A percentile compares a stretch with the other conserved stretches of the same genome.
These are phyloP conservation scores for Capronia americana DNA, from an alignment of 2,329 filamentous ascomycete species.

Conservation along the genomic window DNA sequence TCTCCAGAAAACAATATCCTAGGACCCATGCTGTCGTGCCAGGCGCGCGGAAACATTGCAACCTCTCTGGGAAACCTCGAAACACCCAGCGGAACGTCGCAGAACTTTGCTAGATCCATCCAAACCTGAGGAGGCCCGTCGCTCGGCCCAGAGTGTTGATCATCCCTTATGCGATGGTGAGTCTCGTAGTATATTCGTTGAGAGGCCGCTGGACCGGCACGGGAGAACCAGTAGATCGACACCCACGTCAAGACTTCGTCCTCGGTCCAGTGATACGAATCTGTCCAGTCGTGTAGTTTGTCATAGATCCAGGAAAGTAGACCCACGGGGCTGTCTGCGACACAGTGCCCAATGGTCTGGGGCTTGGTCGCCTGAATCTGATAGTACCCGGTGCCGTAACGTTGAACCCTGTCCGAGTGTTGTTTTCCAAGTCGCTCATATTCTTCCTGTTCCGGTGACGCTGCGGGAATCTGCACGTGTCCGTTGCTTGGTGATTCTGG, in stretches of 20 bases:
- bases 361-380: slow-evolving; percentile 69
- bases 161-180: slow-evolving; percentile 45
- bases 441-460: slow-evolving; percentile 59
- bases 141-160: background rate
- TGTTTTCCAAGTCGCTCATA: slow-evolving; percentile 60
- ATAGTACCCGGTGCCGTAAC: slow-evolving; percentile 24
- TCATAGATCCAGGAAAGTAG: slow-evolving; percentile 81
- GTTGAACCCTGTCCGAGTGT: slow-evolving; percentile 62
- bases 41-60: slow-evolving; percentile 55
- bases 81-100: slow-evolving; percentile 58
- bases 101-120: too few species aligned
- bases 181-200: slow-evolving; percentile 71
- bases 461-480: slow-evolving; percentile 60
- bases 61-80: slow-evolving; percentile 60
- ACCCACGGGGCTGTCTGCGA: slow-evolving; percentile 72
- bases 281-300: slow-evolving; percentile 78
- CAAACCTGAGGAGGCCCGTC: slow-evolving; percentile 4
- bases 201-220: slow-evolving; percentile 70
- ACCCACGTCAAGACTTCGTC: slow-evolving; percentile 79
- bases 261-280: slow-evolving; percentile 74
- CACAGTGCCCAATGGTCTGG: slow-evolving; percentile 71
- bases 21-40: slow-evolving; percentile 58
- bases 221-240: slow-evolving; percentile 73
- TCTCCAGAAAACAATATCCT: slow-evolving; percentile 58
- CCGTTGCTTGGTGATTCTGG: slow-evolving; percentile 61